These are phyloP conservation scores for Boletus sensibilis DNA, from an alignment of 768 basidiomycete species.

Conservation along the genomic window DNA sequence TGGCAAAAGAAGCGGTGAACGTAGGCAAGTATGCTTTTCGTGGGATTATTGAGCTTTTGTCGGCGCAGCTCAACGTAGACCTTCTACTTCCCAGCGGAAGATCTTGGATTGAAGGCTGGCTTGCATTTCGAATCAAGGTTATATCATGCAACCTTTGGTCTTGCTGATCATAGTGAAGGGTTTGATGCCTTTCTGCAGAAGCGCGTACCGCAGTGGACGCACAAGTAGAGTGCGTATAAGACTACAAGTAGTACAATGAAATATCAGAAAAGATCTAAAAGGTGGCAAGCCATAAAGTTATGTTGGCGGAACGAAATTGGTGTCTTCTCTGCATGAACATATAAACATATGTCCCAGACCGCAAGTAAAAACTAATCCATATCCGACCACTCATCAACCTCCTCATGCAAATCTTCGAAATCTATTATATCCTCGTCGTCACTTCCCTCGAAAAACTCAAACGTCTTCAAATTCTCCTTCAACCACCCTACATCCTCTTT, in stretches of 20 bases:
- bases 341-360: background rate
- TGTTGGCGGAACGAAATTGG: background rate
- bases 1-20: slow-evolving; percentile 54
- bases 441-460: slow-evolving; percentile 60
- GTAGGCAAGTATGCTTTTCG: slow-evolving; percentile 30
- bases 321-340: background rate
- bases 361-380: background rate
- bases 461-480: slow-evolving; percentile 44
- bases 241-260: background rate
- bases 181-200: slow-evolving; percentile 51
- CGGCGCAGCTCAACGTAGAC: background rate
- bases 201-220: slow-evolving; percentile 42
- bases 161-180: slow-evolving; percentile 45
- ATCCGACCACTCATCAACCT: slow-evolving; percentile 17
- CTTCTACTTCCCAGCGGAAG: slow-evolving; percentile 42
- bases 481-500: slow-evolving; percentile 51
- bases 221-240: slow-evolving; percentile 34
- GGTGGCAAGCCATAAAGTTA: background rate
- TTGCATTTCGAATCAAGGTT: slow-evolving; percentile 46
- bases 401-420: slow-evolving; percentile 22
- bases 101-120: slow-evolving; percentile 45
- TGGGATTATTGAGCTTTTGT: background rate
- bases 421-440: slow-evolving; percentile 40
- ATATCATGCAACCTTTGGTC: slow-evolving; percentile 53
- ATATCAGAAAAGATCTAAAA: background rate